Base-by-base conservation (phyloP, 371 early-diverging fungal species). In the Syncephalis plumigaleata region DNA sequence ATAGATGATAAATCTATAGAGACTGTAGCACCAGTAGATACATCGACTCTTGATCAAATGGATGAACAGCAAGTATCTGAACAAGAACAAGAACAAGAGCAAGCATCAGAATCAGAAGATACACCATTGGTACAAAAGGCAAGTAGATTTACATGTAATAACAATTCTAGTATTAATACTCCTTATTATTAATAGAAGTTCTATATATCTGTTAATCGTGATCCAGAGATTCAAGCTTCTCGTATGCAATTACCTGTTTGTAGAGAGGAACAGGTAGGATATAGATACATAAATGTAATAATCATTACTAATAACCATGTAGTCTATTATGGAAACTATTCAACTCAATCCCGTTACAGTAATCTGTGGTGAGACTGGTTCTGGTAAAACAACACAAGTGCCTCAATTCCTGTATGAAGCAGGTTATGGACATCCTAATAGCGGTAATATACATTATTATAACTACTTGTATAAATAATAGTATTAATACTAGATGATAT, bases 401-500 rank as follows among this genome's bases (percentile, higher is more conserved):
- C 99, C 99, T 9, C 98, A 98, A 60, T 97, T 98, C 59, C 53
- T 98, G 44, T 90, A 91, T 53, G 98, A 99, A 61, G 88, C 93
- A 17, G 98, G 98, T 2, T 98, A 79, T 56, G 79, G 81, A n/a
- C 75, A 83, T 55, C 72, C 79, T 7, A 68, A 77, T n/a, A 78
- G 77, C 39, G 70, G 66, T 66, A 56, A 11, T n/a, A 51, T 56
- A 47, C 5, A 20, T 25, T 22, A 0, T 23, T 21, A 18, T 31
- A 15, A n/a, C n/a, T n/a, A n/a, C n/a, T n/a, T n/a, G n/a, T n/a
- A n/a, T n/a, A n/a, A n/a, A n/a, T n/a, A n/a, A n/a, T n/a, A n/a
- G n/a, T n/a, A n/a, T n/a, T n/a, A n/a, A 31, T 31, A 11, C 7
- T 31, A 4, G 31, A 7, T 31, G 11, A 31, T 31, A 11, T 31